Conservation (phyloP, 1,139 yeast genomes). For the Yamadazyma buinensis region DNA sequence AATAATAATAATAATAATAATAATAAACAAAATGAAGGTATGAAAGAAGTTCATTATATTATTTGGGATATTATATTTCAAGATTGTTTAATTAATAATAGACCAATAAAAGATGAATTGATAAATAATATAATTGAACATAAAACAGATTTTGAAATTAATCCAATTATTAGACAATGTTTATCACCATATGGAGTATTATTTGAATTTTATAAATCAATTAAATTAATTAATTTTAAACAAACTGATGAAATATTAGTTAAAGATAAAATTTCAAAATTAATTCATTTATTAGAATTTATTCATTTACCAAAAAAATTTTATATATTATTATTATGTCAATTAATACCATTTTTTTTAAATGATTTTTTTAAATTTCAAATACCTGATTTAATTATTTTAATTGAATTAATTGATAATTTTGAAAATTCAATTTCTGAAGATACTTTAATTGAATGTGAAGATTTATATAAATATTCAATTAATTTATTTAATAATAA, state of each 20-base stretch:
- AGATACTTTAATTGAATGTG: conserved; percentile 27
- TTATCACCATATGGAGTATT: conserved; percentile 72
- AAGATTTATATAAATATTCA: conserved; percentile 29
- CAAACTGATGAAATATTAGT: conserved; percentile 1
- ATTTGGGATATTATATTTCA: conserved; percentile 54
- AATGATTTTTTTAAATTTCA: conserved; percentile 23
- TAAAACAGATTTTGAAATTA: conserved; percentile 34
- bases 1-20: conserved; percentile 26
- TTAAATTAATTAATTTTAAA: conserved; percentile 19
- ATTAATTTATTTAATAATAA: conserved; percentile 11
- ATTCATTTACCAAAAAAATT: conserved; percentile 61
- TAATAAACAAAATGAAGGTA: conserved; percentile 27
- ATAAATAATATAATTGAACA: conserved; percentile 51
- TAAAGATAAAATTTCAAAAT: conserved; percentile 21
- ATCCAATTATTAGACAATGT: conserved; percentile 62
- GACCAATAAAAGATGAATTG: conserved; percentile 51
- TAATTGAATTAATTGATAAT: conserved; percentile 46
- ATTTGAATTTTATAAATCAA: conserved; percentile 41
- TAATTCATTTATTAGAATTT: conserved; percentile 59
- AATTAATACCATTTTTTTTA: conserved; percentile 42
- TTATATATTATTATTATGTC: conserved; percentile 49
- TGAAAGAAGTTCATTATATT: conserved; percentile 37
- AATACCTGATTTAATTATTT: conserved; percentile 43
- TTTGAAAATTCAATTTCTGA: conserved; percentile 26
- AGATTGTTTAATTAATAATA: conserved; percentile 51